Percentiles rank a stretch among this genome's conserved stretches.
phyloP scores from a whole-genome alignment of 2,329 filamentous ascomycete species.

The Pyricularia sp. region DNA sequence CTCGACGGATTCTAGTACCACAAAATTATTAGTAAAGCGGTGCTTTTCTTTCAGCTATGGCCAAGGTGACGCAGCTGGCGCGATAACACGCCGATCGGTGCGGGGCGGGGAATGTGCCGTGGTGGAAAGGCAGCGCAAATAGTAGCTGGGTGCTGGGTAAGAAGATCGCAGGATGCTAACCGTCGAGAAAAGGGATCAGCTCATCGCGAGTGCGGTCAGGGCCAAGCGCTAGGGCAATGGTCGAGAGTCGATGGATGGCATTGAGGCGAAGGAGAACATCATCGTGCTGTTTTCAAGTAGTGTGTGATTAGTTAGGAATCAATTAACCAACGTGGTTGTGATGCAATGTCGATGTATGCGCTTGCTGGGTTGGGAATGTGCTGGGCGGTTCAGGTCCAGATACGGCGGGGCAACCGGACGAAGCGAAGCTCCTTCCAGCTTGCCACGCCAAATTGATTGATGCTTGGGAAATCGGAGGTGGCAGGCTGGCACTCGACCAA shows the following conservation, averaged over 20 bases:
- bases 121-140: neutral
- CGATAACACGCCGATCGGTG: neutral
- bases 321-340: conserved; percentile 1
- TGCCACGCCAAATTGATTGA: neutral
- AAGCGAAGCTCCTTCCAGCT: conserved; percentile 1
- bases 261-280: conserved; percentile 96
- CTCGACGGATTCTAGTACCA: conserved; percentile 76
- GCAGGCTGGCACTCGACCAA: conserved; percentile 2
- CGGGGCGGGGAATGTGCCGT: neutral
- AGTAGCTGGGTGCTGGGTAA: conserved; percentile 7
- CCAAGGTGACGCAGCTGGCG: neutral
- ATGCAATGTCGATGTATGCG: conserved; percentile 1
- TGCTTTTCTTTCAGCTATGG: neutral
- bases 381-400: conserved; percentile 1
- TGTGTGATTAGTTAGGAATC: neutral
- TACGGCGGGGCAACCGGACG: neutral
- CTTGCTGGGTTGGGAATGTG: neutral
- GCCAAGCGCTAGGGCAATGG: conserved; percentile 90
- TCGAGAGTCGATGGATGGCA: conserved; percentile 94
- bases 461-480: neutral
- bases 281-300: conserved; percentile 58
- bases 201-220: conserved; percentile 95
- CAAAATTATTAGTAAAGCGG: neutral
- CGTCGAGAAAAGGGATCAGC: conserved; percentile 96
- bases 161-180: conserved; percentile 41